phyloP scores from a whole-genome alignment of 225 moss, liverwort and hornwort genomes.

The Climacium dendroides region DNA sequence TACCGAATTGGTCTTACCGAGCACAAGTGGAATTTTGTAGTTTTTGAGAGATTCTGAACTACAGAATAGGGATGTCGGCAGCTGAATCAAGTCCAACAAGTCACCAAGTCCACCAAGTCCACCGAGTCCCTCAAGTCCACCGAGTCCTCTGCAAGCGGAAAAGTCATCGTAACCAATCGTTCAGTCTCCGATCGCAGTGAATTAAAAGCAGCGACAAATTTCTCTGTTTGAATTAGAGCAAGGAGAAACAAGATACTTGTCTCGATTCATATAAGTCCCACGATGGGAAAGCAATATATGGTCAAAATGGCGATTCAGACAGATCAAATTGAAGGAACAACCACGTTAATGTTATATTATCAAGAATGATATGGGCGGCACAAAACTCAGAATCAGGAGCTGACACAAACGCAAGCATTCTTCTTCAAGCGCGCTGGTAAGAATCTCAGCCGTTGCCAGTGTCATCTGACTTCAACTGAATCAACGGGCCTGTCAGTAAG shows the following conservation, averaged over 20 bases:
- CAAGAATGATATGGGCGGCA: not conserved
- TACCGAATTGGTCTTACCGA: not conserved
- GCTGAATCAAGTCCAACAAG: not conserved
- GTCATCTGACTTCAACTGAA: slow-evolving; percentile 68
- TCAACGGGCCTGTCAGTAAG: slow-evolving; percentile 34
- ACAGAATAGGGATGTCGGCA: not conserved
- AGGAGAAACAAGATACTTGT: not conserved
- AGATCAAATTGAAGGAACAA: not conserved
- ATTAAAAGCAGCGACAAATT: not conserved
- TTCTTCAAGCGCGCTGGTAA: slow-evolving; percentile 58
- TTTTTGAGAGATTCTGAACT: not conserved
- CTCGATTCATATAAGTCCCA: not conserved
- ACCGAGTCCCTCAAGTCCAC: not conserved
- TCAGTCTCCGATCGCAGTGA: not conserved
- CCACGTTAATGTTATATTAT: not conserved
- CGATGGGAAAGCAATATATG: not conserved
- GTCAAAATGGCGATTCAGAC: not conserved
- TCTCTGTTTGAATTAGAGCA: not conserved
- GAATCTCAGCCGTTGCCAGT: slow-evolving; percentile 60
- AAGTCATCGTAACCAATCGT: not conserved
- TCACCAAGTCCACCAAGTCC: not conserved
- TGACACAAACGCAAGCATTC: slow-evolving; percentile 48
- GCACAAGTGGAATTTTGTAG: not conserved
- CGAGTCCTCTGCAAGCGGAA: not conserved
- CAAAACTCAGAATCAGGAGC: slow-evolving; percentile 27